phyloP scores from a whole-genome alignment of 2,329 filamentous ascomycete species.

The Chrysoporthe austroafricana region DNA sequence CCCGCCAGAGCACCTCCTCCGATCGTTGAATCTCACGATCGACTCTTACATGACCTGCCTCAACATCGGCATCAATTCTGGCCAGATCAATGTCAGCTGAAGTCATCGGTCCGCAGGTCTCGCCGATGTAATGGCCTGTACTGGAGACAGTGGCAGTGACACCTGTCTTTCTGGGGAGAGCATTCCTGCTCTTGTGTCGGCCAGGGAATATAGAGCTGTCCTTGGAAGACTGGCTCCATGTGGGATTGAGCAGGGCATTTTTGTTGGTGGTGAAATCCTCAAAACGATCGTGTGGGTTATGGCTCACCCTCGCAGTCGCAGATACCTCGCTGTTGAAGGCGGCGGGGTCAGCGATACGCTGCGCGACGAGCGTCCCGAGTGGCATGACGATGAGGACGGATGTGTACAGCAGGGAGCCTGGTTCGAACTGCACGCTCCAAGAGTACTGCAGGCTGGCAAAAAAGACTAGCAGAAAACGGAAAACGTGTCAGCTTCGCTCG shows the following conservation, averaged over 20 bases:
- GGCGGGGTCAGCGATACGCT: conserved; percentile 43
- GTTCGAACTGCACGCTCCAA: conserved; percentile 49
- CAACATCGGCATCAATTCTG: conserved; percentile 33
- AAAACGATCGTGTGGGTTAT: conserved; percentile 31
- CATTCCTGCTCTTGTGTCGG: conserved; percentile 22
- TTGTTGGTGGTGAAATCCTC: conserved; percentile 25
- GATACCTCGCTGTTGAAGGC: conserved; percentile 31
- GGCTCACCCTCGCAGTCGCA: conserved; percentile 24
- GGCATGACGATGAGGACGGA: conserved; percentile 56
- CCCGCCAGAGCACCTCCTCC: conserved; percentile 37
- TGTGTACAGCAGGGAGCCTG: conserved; percentile 53
- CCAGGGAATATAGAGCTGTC: conserved; percentile 24
- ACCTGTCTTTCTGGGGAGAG: conserved; percentile 31
- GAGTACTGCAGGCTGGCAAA: conserved; percentile 54
- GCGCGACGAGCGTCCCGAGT: conserved; percentile 55
- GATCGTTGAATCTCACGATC: conserved; percentile 39
- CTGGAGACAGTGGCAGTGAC: conserved; percentile 22
- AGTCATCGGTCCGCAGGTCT: conserved; percentile 33
- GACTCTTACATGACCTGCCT: conserved; percentile 35
- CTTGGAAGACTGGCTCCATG: conserved; percentile 24
- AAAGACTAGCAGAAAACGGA: conserved; percentile 44
- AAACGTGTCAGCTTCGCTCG: neutral
- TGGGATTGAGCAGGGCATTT: conserved; percentile 12
- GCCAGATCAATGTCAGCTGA: conserved; percentile 40
- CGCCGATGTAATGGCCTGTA: conserved; percentile 31